Evolutionary conservation across 129 eudicot species (phyloP), one percentile per base, ranked within the genome.

Genomic region (Mikania micrantha): DNA sequence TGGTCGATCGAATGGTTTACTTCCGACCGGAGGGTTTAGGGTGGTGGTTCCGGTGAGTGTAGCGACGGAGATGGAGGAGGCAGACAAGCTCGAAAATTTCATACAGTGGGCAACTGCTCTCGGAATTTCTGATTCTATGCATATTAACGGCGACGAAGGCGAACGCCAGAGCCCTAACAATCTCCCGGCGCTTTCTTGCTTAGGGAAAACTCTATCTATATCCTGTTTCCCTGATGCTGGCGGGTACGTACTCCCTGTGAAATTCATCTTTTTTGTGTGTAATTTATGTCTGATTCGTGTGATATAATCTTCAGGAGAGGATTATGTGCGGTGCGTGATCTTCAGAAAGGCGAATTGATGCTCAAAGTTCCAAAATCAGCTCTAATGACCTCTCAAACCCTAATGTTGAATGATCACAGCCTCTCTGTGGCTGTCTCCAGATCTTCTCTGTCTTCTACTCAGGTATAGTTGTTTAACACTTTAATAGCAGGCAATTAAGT

Each of bases 351-450:
- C 8, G 85, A 88, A 63, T 80, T 88, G 87, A 73, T 88, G 42
- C 80, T 92, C 7, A 88, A 79, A 72, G 98, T 88, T 28, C 96
- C 98, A 2, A 85, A 85, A 66, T 60, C 72, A 29, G 95, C 91
- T 42, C 49, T 92, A 52, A 84, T 92, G 85, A 88, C 86, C 1
- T 85, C 89, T 21, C 84, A 92, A 66, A 80, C 70, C 76, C 65
- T 88, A 75, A 40, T 75, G 72, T 31, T 78, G 48, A 76, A 76
- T 76, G 88, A 92, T 78, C 78, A 56, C 4, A 74, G 17, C 9
- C 77, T 92, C 17, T 66, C 79, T 19, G 6, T 41, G 35, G 74
- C 85, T 34, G 12, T 92, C 52, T 60, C 69, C 20, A 69, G 58
- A 16, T 74, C 50, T 52, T 62, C 60, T 74, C 85, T 85, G 39